Conservation (phyloP, 2,329 filamentous ascomycete genomes). For the Seiridium cupressi region DNA sequence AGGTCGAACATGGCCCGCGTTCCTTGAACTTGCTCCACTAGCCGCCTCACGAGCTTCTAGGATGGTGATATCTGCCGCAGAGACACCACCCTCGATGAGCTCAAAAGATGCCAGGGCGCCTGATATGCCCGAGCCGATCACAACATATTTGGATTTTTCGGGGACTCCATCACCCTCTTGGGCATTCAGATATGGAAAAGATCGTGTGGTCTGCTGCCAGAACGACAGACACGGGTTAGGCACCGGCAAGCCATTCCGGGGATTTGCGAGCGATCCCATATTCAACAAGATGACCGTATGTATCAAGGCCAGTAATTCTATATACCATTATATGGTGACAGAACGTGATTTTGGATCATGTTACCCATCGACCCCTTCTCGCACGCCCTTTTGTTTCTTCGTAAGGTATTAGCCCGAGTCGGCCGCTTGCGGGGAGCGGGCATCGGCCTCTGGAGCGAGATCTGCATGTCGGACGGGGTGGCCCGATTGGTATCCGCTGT, state of each 20-base stretch:
- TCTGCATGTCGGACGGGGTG: no score
- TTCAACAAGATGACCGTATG: background rate
- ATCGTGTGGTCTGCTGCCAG: slow-evolving; percentile 44
- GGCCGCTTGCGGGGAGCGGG: no score
- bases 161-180: slow-evolving; percentile 31
- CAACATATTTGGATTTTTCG: slow-evolving; percentile 28
- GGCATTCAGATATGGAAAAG: slow-evolving; percentile 37
- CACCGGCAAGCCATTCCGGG: slow-evolving; percentile 15
- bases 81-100: slow-evolving; percentile 33
- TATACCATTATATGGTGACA: background rate
- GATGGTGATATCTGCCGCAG: slow-evolving; percentile 32
- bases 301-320: background rate
- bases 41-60: slow-evolving; percentile 43
- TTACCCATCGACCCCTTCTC: background rate
- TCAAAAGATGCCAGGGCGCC: slow-evolving; percentile 38
- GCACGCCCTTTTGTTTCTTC: no score
- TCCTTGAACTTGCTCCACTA: slow-evolving; percentile 40
- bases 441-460: no score
- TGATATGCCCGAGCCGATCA: slow-evolving; percentile 42
- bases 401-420: no score
- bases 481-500: no score
- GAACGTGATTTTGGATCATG: background rate
- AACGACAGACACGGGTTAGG: slow-evolving; percentile 27
- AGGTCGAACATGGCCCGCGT: slow-evolving; percentile 42
- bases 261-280: background rate